Base-by-base conservation (phyloP, 2,329 filamentous ascomycete species). In the Exophiala oligosperma region DNA sequence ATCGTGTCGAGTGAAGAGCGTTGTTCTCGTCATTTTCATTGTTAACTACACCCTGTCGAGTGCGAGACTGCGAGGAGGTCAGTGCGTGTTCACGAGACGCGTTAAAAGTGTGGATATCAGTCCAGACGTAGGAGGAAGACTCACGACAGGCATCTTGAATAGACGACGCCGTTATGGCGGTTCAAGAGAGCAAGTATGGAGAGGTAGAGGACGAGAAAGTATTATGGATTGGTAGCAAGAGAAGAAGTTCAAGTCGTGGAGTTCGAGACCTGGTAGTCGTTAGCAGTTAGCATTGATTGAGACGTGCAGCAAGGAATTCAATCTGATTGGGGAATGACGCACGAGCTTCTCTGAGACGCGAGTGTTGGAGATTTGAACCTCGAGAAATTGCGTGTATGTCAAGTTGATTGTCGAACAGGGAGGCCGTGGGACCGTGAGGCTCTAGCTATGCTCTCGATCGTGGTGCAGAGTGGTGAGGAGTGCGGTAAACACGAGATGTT, bases 11-110 rank as follows among this genome's bases (percentile, higher is more conserved):
- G 59, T 81, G 76, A 59, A 74, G 76, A 23, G 68, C 78, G 64
- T 77, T 84, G 74, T 96, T 96, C 80, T 97, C 94, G 74, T 97
- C 93, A 73, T 97, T 97, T 81, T 97, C 92, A 76, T 95, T 94
- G 66, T 88, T 89, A 69, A 88, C 83, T 73, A 86, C 84, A 77
- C 92, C 88, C 73, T 86, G 84, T 76, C 89, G 85, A 70, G 86
- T 81, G 76, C 90, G 88, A 80, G 82, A 84, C 88, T 88, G 70
- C 65, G 61, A 52, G 23, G 63, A 62, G 67, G 75, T 82, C 80
- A 79, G 74, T 69, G 62, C 51, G 68, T 72, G 54, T 68, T 49
- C 21, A 40, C 24, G 46, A 47, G 24, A 61, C 57, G 57, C 57
- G 55, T 63, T 17, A 40, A 43, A 23, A 26, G 8, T 8, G 28